Evolutionary conservation across 768 basidiomycete species (phyloP).

Genomic region (Mycena polygramma): DNA sequence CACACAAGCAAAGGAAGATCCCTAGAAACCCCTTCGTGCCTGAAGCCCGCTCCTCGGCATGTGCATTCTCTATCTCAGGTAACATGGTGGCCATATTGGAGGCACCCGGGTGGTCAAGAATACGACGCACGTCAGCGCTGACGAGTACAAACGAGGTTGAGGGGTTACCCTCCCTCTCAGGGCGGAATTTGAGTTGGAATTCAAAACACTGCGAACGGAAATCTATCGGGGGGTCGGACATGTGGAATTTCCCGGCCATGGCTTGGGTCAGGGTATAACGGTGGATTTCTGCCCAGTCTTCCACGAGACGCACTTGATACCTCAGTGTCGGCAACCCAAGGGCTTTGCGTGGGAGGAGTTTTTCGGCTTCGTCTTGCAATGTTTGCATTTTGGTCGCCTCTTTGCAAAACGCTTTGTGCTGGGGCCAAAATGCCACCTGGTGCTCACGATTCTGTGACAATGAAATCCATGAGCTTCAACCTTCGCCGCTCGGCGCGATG

Average conservation of each 20-base stretch:
- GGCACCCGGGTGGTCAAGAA: not conserved
- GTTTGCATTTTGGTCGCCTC: not conserved
- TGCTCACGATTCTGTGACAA: not conserved
- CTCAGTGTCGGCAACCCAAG: not conserved
- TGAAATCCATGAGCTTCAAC: too few species aligned
- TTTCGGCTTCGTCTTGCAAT: not conserved
- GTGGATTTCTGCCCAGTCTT: constrained; percentile 11
- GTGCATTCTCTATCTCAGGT: not conserved
- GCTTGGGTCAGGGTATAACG: not conserved
- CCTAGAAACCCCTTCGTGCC: too few species aligned
- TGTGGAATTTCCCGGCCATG: not conserved
- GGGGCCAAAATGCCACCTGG: constrained; percentile 2
- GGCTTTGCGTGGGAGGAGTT: not conserved
- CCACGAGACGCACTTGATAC: constrained; percentile 1
- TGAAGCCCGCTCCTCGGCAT: not conserved
- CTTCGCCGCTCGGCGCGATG: too few species aligned
- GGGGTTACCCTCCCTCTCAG: constrained; percentile 6
- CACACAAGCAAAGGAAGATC: constrained; percentile 1
- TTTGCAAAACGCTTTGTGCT: constrained; percentile 15
- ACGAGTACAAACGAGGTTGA: not conserved
- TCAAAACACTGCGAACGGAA: constrained; percentile 13
- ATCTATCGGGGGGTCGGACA: not conserved
- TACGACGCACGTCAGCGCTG: not conserved
- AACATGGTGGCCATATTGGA: not conserved
- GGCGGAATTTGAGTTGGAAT: constrained; percentile 5